Conservation (phyloP, 345 rosid species). For the Populus nigra region DNA sequence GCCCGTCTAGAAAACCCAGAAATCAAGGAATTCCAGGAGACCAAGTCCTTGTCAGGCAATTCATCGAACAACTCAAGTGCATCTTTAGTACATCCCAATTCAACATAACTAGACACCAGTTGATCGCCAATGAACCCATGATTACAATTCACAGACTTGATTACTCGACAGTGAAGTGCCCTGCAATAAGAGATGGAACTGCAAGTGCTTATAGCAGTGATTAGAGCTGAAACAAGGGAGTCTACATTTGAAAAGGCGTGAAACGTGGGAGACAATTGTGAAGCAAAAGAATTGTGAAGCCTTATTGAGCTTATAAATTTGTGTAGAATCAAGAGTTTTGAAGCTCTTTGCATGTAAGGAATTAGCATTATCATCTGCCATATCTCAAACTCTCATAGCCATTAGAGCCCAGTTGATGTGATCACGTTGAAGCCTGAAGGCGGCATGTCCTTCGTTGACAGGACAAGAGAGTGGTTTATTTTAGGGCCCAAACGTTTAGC, state of each 20-base stretch:
- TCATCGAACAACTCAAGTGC: slow-evolving; percentile 58
- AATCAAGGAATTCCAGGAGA: slow-evolving; percentile 70
- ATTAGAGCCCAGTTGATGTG: background rate
- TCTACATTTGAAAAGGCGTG: slow-evolving; percentile 26
- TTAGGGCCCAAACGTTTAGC: background rate
- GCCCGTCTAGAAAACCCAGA: slow-evolving; percentile 48
- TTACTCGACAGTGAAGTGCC: slow-evolving; percentile 43
- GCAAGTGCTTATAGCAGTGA: slow-evolving; percentile 41
- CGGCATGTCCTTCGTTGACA: background rate
- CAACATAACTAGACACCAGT: slow-evolving; percentile 39
- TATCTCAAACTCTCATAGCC: slow-evolving; percentile 1
- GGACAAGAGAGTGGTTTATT: background rate
- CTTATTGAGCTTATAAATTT: background rate
- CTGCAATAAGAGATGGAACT: slow-evolving; percentile 23
- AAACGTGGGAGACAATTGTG: slow-evolving; percentile 14
- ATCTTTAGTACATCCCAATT: slow-evolving; percentile 35
- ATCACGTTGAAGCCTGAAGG: background rate
- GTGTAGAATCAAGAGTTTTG: background rate
- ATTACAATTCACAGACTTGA: slow-evolving; percentile 50
- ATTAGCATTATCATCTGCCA: slow-evolving; percentile 24
- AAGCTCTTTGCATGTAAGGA: slow-evolving; percentile 12
- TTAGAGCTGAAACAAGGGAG: slow-evolving; percentile 44
- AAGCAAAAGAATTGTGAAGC: slow-evolving; percentile 3
- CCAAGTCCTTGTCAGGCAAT: slow-evolving; percentile 55
- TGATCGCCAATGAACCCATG: slow-evolving; percentile 72